A percentile compares a stretch with the other conserved stretches of the same genome.
phyloP scores from a whole-genome alignment of 2,329 filamentous ascomycete genomes.

The Cytospora leucostoma region DNA sequence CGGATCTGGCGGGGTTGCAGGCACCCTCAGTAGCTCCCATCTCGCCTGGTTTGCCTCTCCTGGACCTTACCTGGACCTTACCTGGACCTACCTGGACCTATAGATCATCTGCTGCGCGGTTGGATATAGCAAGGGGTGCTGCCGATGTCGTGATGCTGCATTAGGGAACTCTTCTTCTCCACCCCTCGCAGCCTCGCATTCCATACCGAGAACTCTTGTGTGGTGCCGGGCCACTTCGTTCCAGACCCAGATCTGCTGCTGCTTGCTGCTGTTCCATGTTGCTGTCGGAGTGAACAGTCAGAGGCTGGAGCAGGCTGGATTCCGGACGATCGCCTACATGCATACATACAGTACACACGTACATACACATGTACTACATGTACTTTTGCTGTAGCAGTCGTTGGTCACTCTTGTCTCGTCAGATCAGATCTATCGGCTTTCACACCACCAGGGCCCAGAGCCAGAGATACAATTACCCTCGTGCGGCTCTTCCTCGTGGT shows the following conservation, averaged over 20 bases:
- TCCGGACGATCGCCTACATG: background rate
- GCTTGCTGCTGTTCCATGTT: background rate
- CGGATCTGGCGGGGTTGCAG: conserved; percentile 4
- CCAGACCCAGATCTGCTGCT: background rate
- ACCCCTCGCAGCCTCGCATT: conserved; percentile 5
- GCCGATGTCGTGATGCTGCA: conserved; percentile 20
- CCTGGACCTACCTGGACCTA: background rate
- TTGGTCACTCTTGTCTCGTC: background rate
- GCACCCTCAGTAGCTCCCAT: conserved; percentile 5
- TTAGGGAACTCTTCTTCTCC: conserved; percentile 5
- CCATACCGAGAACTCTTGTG: background rate
- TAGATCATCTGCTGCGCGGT: background rate
- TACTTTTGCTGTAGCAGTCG: background rate
- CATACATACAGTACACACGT: too few species aligned
- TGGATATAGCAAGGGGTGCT: background rate
- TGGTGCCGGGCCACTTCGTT: conserved; percentile 1
- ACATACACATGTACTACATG: too few species aligned
- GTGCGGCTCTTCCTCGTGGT: background rate
- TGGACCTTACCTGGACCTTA: background rate
- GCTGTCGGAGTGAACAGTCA: background rate
- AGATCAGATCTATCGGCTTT: background rate
- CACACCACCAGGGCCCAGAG: background rate
- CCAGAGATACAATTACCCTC: background rate
- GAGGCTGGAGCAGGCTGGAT: background rate
- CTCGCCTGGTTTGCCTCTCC: background rate